Conservation (phyloP, 176 grass and related monocot species). For the Dendrocalamus sinicus region DNA sequence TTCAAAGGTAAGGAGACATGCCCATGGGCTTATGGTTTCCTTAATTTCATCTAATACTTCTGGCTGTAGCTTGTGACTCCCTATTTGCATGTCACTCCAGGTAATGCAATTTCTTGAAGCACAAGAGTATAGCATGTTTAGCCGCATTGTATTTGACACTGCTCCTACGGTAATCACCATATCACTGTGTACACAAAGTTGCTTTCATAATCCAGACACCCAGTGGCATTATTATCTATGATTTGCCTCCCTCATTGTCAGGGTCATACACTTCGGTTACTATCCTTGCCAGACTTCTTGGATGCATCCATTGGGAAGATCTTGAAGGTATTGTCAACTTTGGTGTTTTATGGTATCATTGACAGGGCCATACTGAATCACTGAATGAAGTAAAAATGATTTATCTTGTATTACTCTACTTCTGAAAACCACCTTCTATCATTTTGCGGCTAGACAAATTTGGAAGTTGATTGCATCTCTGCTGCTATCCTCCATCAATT, state of each 20-base stretch:
- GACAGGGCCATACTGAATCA: not conserved
- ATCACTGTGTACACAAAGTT: conserved; percentile 24
- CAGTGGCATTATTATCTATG: conserved; percentile 24
- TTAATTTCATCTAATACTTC: conserved; percentile 25
- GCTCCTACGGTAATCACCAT: conserved; percentile 74
- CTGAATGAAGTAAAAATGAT: not conserved
- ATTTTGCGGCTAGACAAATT: not conserved
- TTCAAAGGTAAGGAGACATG: conserved; percentile 66
- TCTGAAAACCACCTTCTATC: not conserved
- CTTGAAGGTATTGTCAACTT: conserved; percentile 63
- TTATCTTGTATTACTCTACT: not conserved
- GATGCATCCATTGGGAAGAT: conserved; percentile 99
- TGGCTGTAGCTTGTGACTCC: not conserved
- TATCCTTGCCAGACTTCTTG: conserved; percentile 97
- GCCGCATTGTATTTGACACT: conserved; percentile 94
- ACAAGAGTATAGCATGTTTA: conserved; percentile 90
- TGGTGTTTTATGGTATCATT: not conserved
- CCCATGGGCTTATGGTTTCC: not conserved
- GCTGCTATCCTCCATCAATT: not conserved
- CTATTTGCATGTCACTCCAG: conserved; percentile 50
- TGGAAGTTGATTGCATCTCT: not conserved
- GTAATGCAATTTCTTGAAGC: conserved; percentile 98
- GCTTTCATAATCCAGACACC: not conserved
- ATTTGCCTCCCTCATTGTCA: conserved; percentile 45
- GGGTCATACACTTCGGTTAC: conserved; percentile 92